Conservation (phyloP, 2,329 filamentous ascomycete genomes). For the Curvularia hawaiiensis region DNA sequence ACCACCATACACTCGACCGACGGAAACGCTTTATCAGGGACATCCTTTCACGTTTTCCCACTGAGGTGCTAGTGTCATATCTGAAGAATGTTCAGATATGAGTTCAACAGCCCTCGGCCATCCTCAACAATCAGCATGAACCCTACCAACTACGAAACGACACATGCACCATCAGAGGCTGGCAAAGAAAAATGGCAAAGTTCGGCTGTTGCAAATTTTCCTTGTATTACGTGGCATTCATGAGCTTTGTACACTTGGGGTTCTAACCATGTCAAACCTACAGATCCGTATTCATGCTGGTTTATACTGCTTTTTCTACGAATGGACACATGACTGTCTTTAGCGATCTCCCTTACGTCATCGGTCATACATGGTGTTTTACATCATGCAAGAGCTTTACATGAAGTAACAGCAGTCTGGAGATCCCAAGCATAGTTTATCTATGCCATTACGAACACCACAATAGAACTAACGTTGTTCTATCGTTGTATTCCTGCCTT, state of each 20-base stretch:
- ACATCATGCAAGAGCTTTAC: neutral
- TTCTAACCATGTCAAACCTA: neutral
- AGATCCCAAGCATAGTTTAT: neutral
- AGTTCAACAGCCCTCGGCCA: neutral
- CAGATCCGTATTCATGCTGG: neutral
- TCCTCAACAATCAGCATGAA: neutral
- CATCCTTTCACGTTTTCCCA: neutral
- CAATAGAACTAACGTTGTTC: neutral
- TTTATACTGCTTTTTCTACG: neutral
- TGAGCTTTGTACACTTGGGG: neutral
- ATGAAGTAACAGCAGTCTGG: neutral
- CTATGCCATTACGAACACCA: neutral
- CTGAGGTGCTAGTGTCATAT: neutral
- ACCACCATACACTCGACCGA: neutral
- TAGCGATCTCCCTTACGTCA: neutral
- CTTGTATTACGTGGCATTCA: neutral
- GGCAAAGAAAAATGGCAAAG: neutral
- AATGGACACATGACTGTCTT: too few relatives aligned
- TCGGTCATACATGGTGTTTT: neutral
- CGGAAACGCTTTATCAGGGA: neutral
- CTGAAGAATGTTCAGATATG: neutral
- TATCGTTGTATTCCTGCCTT: neutral
- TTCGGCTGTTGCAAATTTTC: neutral
- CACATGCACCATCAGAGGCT: neutral
- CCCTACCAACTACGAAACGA: too few relatives aligned